Percentiles rank a stretch among this genome's conserved stretches.
Evolutionary conservation across 1,284 basidiomycete species (phyloP).

Genomic region (Cutaneotrichosporon cutaneum): DNA sequence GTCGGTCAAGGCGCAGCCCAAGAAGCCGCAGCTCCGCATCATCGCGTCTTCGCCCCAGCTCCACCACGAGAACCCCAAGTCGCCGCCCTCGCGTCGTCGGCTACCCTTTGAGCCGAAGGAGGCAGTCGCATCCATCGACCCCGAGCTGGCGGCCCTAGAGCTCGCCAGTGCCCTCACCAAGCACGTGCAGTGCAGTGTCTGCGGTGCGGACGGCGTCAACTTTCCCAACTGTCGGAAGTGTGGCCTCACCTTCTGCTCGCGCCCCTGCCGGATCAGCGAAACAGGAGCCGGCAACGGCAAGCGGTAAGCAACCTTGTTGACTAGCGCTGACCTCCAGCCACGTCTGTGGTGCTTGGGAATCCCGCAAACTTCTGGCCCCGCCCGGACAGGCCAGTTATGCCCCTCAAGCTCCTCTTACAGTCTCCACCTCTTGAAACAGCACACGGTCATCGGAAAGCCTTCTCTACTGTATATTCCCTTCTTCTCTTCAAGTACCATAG

Average conservation of each 20-base stretch:
- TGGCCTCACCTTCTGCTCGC: constrained; percentile 45
- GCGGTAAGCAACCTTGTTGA: constrained; percentile 24
- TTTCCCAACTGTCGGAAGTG: constrained; percentile 50
- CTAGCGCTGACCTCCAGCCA: constrained; percentile 25
- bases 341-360: constrained; percentile 42
- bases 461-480: constrained; percentile 1
- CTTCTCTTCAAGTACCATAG: neutral
- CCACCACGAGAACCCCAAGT: neutral
- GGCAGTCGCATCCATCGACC: constrained; percentile 40
- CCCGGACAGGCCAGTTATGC: neutral
- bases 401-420: neutral
- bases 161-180: constrained; percentile 43
- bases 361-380: constrained; percentile 24
- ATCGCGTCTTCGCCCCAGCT: constrained; percentile 36
- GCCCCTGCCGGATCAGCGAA: constrained; percentile 41
- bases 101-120: constrained; percentile 34
- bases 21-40: constrained; percentile 21
- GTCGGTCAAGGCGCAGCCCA: neutral
- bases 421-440: neutral
- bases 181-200: constrained; percentile 43
- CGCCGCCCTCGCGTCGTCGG: constrained; percentile 6
- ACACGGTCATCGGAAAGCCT: neutral
- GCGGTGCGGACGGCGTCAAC: constrained; percentile 42
- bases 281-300: constrained; percentile 45
- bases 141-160: constrained; percentile 42